These are phyloP conservation scores for Jacaranda copaia DNA, from an alignment of 257 asterid genomes.

Conservation along the genomic window DNA sequence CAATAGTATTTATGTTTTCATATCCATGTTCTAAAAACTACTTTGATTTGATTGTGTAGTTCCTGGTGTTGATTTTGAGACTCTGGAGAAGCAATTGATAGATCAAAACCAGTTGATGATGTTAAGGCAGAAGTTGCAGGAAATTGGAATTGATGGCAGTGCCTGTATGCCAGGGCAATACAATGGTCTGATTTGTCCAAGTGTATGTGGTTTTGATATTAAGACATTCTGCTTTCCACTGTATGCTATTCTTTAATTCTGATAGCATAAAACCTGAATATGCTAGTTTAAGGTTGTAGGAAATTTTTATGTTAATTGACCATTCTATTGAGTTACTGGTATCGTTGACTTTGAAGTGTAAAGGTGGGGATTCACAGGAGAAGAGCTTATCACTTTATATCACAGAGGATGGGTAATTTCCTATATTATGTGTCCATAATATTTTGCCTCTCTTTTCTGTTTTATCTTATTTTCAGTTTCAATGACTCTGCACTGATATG, in stretches of 20 bases:
- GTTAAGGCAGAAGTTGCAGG: slow-evolving; percentile 59
- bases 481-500: slow-evolving; percentile 37
- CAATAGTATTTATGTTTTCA: slow-evolving; percentile 4
- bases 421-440: not conserved
- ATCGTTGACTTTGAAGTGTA: slow-evolving; percentile 66
- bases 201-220: slow-evolving; percentile 49
- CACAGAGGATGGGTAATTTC: slow-evolving; percentile 67
- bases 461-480: slow-evolving; percentile 18
- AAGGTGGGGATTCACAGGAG: slow-evolving; percentile 74
- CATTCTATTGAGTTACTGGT: slow-evolving; percentile 29
- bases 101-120: slow-evolving; percentile 45
- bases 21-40: slow-evolving; percentile 6
- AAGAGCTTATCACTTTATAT: slow-evolving; percentile 79
- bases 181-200: slow-evolving; percentile 66
- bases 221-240: not conserved
- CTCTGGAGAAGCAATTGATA: slow-evolving; percentile 46
- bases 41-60: slow-evolving; percentile 43
- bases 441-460: not conserved
- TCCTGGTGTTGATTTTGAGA: slow-evolving; percentile 51
- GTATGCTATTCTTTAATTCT: not conserved
- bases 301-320: not conserved
- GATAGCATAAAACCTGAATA: not conserved
- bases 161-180: slow-evolving; percentile 74
- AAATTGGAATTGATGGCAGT: slow-evolving; percentile 59
- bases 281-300: not conserved